Evolutionary conservation across 176 grass and related monocot genomes (phyloP).

Genomic region (maize (Zea mays)): Zm-B73-REFERENCE-NAM-5.0 NC_050097.1:59686501-59687000

Average conservation of each 20-base stretch:
- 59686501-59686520: not conserved
- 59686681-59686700: constrained; percentile 59
- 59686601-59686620: no score
- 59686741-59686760: constrained; percentile 68
- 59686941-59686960: not conserved
- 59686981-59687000: constrained; percentile 1
- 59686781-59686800: constrained; percentile 65
- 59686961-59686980: not conserved
- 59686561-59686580: not conserved
- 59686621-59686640: not conserved
- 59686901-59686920: no score
- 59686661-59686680: constrained; percentile 68
- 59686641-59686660: constrained; percentile 53
- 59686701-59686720: constrained; percentile 68
- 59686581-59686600: constrained; percentile 34
- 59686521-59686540: not conserved
- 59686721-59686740: constrained; percentile 51
- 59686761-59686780: constrained; percentile 45
- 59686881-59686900: not conserved
- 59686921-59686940: constrained; percentile 1
- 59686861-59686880: not conserved
- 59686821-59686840: constrained; percentile 44
- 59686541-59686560: not conserved
- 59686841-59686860: not conserved
- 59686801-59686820: constrained; percentile 43